Conservation (phyloP, 73 alveolate species). For the Loxodes magnus region DNA sequence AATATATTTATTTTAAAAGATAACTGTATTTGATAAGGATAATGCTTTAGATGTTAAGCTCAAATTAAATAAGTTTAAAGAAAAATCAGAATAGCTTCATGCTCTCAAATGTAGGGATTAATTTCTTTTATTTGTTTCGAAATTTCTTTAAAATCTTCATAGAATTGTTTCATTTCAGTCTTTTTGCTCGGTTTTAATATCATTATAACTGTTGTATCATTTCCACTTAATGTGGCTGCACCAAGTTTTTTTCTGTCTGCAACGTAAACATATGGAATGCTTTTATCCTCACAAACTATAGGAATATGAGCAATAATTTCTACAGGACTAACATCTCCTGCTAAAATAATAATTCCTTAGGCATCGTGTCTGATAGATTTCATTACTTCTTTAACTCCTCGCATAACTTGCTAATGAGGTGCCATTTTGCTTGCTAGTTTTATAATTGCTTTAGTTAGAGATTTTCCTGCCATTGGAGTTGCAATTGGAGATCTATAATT, state of each 20-base stretch:
- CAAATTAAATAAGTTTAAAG: too few species aligned
- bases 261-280: conserved; percentile 13
- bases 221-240: conserved; percentile 12
- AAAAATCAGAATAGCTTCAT: too few species aligned
- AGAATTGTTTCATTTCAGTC: conserved; percentile 6
- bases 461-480: conserved; percentile 60
- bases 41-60: too few species aligned
- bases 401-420: conserved; percentile 33
- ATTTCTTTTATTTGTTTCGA: background rate
- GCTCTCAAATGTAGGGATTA: conserved; percentile 5
- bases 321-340: conserved; percentile 13
- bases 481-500: conserved; percentile 65
- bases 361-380: conserved; percentile 45
- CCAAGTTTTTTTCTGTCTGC: conserved; percentile 2
- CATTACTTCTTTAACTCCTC: conserved; percentile 71
- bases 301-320: conserved; percentile 16
- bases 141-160: conserved; percentile 1
- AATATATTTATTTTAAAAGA: too few species aligned
- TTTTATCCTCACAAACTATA: conserved; percentile 6
- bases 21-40: too few species aligned
- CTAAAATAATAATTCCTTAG: conserved; percentile 22
- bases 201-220: conserved; percentile 8
- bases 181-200: background rate
- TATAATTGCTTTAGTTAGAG: conserved; percentile 43
- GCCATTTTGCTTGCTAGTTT: conserved; percentile 38